Base-by-base conservation (phyloP, 1,284 basidiomycete species). In the Phenoliferia sp. region DNA sequence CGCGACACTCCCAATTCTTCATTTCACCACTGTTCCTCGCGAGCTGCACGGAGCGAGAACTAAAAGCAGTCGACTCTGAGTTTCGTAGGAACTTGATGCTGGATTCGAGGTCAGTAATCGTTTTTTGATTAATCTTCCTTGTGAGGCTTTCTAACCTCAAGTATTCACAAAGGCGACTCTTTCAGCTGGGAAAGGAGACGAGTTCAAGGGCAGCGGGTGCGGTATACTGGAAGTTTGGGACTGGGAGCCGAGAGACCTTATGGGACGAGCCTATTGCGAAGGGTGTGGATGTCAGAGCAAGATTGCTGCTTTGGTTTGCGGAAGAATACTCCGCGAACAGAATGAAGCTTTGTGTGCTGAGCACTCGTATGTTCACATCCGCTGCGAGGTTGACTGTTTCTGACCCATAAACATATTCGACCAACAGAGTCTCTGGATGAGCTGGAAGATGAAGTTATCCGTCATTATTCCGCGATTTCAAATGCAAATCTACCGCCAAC, bases 11-110 rank as follows among this genome's bases (percentile, higher is more conserved):
- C 0, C 88, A 87, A 1, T 98, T 99, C 83, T 99, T 99, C 81
- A 88, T 90, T 72, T 90, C 87, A 44, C 96, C 96, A 0, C 85
- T 98, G 59, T 99, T 99, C 77, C 65, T 68, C 4, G 86, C 90
- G 0, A 92, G 90, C 19, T 95, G 95, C 78, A 95, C 95, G 0
- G 86, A 90, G 63, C 87, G 96, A 58, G 96, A 99, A 80, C 86
- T 98, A 73, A 94, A 94, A 73, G 96, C 96, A 1, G 95, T 99
- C 55, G 90, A 99, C 78, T 96, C 93, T 1, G 96, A 99, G 79
- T 90, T 98, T 83, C 93, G 94, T 82, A 96, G 97, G 83, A 99
- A 99, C 77, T 85, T 93, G 59, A 94, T 96, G 79, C 83, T 84
- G 19, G 95, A 98, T 31, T 28, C 35, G 59, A n/a, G n/a, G n/a